Conservation (phyloP, 306 rosid species). For the Citrullus colocynthis region DNA sequence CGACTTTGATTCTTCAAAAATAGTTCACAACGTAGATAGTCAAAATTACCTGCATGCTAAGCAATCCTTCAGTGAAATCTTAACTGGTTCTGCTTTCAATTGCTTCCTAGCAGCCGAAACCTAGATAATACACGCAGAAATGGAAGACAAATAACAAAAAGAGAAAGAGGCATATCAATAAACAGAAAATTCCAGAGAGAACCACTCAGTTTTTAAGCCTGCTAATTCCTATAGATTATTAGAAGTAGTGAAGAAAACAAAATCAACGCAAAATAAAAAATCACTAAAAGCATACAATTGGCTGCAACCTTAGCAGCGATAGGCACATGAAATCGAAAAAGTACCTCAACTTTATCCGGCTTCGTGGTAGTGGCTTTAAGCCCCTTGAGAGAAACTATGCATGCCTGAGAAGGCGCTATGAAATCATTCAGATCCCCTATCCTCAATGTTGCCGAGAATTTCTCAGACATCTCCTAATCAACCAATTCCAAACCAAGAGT, state of each 20-base stretch:
- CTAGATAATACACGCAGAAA: slow-evolving; percentile 21
- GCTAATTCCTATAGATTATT: background rate
- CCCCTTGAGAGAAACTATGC: slow-evolving; percentile 86
- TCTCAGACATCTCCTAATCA: slow-evolving; percentile 53
- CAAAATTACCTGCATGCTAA: slow-evolving; percentile 80
- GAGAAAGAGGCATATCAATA: background rate
- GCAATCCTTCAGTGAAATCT: slow-evolving; percentile 91
- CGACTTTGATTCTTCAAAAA: background rate
- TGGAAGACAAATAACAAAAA: background rate
- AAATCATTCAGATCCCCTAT: slow-evolving; percentile 87
- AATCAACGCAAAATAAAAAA: background rate
- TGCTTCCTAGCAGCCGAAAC: slow-evolving; percentile 40
- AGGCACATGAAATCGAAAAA: background rate
- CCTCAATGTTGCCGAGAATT: slow-evolving; percentile 79
- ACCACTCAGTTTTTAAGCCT: background rate
- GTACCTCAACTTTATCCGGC: slow-evolving; percentile 49
- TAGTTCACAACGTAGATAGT: background rate
- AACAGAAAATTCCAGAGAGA: background rate
- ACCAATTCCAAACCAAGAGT: background rate
- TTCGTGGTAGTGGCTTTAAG: slow-evolving; percentile 31
- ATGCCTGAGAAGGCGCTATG: slow-evolving; percentile 85
- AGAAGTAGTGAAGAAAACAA: background rate
- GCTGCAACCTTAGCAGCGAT: background rate
- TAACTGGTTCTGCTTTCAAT: slow-evolving; percentile 67
- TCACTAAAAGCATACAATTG: background rate